Conservation (phyloP, 2,329 filamentous ascomycete species). For the Cladosporium sp. region DNA sequence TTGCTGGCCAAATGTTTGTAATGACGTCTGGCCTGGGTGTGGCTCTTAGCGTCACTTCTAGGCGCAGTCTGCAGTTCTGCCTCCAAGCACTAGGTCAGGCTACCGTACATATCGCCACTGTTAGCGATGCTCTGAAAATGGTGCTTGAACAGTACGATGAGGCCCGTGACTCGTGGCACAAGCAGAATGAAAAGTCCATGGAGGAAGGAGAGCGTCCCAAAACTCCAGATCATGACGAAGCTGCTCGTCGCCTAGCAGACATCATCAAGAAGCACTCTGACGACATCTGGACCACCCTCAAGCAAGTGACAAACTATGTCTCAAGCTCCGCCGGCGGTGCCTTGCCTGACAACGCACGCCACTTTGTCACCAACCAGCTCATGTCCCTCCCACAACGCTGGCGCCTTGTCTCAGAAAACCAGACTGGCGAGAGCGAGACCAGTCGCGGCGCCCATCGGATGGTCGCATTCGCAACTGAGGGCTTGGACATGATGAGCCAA, state of each 20-base stretch:
- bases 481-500: slow-evolving; percentile 90
- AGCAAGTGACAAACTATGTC: slow-evolving; percentile 79
- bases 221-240: slow-evolving; percentile 37
- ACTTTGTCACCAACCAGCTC: slow-evolving; percentile 79
- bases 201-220: slow-evolving; percentile 33
- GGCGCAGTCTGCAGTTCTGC: slow-evolving; percentile 82
- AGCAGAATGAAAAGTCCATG: slow-evolving; percentile 46
- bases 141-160: slow-evolving; percentile 78
- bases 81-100: slow-evolving; percentile 77
- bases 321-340: slow-evolving; percentile 90
- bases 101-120: slow-evolving; percentile 75
- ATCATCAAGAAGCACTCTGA: slow-evolving; percentile 66
- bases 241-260: slow-evolving; percentile 66
- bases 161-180: slow-evolving; percentile 44
- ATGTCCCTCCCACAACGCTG: slow-evolving; percentile 83
- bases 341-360: slow-evolving; percentile 81
- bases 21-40: slow-evolving; percentile 88
- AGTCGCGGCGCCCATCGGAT: slow-evolving; percentile 69
- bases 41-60: slow-evolving; percentile 85
- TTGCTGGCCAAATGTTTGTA: slow-evolving; percentile 67
- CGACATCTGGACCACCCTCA: slow-evolving; percentile 58
- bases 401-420: slow-evolving; percentile 61
- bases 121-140: slow-evolving; percentile 71
- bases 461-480: slow-evolving; percentile 82
- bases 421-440: slow-evolving; percentile 44